Conservation (phyloP, 192 early-diverging fungal species). For the Linnemannia elongata region DNA sequence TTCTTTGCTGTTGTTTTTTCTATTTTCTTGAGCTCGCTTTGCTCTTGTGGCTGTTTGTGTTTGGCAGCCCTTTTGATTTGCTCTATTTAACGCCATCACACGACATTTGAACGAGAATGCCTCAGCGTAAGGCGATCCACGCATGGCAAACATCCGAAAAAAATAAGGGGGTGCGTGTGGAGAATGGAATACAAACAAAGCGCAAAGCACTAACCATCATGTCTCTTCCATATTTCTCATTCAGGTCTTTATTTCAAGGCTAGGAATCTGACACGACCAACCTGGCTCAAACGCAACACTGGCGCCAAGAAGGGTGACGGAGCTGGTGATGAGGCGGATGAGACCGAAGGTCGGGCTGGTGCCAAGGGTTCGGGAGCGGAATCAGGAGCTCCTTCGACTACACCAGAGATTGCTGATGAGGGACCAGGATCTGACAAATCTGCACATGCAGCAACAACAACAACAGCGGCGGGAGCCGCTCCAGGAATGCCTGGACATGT, state of each 20-base stretch:
- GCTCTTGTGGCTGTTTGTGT: background rate
- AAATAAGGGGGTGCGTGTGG: background rate
- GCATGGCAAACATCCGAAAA: background rate
- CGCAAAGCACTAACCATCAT: background rate
- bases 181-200: slow-evolving; percentile 6
- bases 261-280: slow-evolving; percentile 65
- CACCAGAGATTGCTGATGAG: background rate
- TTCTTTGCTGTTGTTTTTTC: background rate
- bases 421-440: slow-evolving; percentile 14
- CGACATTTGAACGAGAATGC: slow-evolving; percentile 1
- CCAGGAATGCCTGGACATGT: slow-evolving; percentile 9
- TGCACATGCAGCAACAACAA: background rate
- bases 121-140: background rate
- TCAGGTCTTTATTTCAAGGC: slow-evolving; percentile 69
- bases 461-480: background rate
- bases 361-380: background rate
- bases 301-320: slow-evolving; percentile 33
- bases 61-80: too few species aligned
- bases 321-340: slow-evolving; percentile 22
- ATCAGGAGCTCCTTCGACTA: background rate
- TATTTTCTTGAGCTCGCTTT: background rate
- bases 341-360: slow-evolving; percentile 9
- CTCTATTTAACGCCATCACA: slow-evolving; percentile 5
- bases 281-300: slow-evolving; percentile 65
- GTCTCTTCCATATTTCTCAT: background rate